Conservation (phyloP, 805 yeast genomes). For the Schwanniomyces pseudopolymorphus region DNA sequence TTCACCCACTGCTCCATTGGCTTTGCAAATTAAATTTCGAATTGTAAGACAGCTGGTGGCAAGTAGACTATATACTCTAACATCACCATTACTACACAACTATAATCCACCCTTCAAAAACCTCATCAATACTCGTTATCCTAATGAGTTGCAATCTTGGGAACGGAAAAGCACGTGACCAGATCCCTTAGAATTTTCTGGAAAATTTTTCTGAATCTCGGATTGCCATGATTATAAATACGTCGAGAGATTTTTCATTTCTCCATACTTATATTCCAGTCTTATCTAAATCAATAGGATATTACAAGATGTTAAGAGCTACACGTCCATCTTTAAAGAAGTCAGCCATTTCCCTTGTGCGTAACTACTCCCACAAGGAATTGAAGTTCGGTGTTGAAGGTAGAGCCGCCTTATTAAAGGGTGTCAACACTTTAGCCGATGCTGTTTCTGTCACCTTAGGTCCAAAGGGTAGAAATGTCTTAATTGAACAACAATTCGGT, state of each 20-base stretch:
- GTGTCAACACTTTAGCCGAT: slow-evolving; percentile 92
- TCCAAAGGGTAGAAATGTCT: slow-evolving; percentile 96
- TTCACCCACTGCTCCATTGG: too few species aligned
- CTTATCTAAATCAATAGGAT: neutral
- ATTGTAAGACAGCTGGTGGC: too few species aligned
- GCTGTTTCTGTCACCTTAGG: slow-evolving; percentile 97
- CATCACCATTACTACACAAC: too few species aligned
- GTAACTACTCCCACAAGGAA: slow-evolving; percentile 77
- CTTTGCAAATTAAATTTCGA: too few species aligned
- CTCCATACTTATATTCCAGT: slow-evolving; percentile 1
- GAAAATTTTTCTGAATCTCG: slow-evolving; percentile 8
- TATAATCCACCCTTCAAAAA: too few species aligned
- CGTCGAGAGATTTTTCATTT: slow-evolving; percentile 2
- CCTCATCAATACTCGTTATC: too few species aligned
- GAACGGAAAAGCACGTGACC: too few species aligned
- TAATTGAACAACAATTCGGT: slow-evolving; percentile 95
- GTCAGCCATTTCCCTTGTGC: slow-evolving; percentile 42
- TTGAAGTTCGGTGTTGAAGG: slow-evolving; percentile 97
- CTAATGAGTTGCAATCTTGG: too few species aligned
- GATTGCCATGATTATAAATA: slow-evolving; percentile 1
- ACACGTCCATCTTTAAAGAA: slow-evolving; percentile 44
- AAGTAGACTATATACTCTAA: too few species aligned
- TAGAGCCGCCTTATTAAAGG: slow-evolving; percentile 88
- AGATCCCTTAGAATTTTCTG: slow-evolving; percentile 9
- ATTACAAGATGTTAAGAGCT: slow-evolving; percentile 46